Evolutionary conservation across 345 rosid genomes (phyloP), one percentile per base, ranked within the genome.

Genomic region (Erodium maritimum): DNA sequence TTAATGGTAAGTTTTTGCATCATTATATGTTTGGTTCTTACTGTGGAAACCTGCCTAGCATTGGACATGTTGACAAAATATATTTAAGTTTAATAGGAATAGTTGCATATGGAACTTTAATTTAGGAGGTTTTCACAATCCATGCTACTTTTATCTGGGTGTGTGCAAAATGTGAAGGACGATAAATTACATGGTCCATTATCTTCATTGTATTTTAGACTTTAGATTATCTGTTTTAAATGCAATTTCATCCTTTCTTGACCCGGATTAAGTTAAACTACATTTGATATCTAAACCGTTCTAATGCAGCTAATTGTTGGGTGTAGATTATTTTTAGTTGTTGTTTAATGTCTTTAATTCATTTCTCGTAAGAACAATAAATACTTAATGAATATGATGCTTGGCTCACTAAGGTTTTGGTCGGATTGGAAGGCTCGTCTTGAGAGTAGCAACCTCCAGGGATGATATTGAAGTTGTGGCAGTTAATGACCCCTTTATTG

Each of bases 401-500:
- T 20, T 21, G 22, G 61, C 19, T 68, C 37, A 6, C 55, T 65
- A 81, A 93, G 99, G 99, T 63, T 94, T 90, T 81, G 99, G 99
- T 69, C 90, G 99, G 19, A 90, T 94, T 67, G 99, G 99, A 60
- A 79, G 99, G 77, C 70, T 94, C 81, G 97, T 94, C 59, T 76
- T 94, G 60, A 82, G 99, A 19, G 73, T 94, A 62, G 97, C 99
- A 60, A 79, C 85, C 34, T 75, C 71, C 25, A 87, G 99, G 77
- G 99, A 90, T 77, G 95, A 94, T 67, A 70, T 94, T 45, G 87
- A 87, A 34, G 85, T 85, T n/a, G 96, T 94, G 54, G 95, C 95
- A 19, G 91, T 94, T 64, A 94, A 94, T 73, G 99, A 94, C 77
- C 99, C 97, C 50, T 93, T 93, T 63, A 71, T 93, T 77, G 87